phyloP scores from a whole-genome alignment of 192 early-diverging fungal species.

The Rhizophagus clarus region DNA sequence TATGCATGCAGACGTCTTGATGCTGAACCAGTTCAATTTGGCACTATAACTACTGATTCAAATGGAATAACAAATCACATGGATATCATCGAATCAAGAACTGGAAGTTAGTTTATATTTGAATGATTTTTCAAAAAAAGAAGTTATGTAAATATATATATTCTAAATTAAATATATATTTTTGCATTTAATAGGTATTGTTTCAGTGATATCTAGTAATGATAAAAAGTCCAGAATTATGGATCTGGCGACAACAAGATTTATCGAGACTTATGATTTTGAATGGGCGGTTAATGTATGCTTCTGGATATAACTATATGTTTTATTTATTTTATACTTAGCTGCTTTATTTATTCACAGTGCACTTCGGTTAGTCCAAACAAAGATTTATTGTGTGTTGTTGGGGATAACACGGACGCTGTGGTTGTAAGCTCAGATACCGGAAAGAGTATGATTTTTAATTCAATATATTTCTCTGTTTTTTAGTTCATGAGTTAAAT shows the following conservation, averaged over 20 bases:
- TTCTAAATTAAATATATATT: background rate
- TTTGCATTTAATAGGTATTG: constrained; percentile 29
- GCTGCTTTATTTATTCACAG: constrained; percentile 34
- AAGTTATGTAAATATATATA: no score
- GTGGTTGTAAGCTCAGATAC: constrained; percentile 48
- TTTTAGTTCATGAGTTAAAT: background rate
- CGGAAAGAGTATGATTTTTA: constrained; percentile 44
- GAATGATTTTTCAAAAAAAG: background rate
- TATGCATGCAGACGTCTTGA: constrained; percentile 38
- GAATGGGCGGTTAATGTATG: constrained; percentile 63
- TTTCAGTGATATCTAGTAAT: constrained; percentile 60
- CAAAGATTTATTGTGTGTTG: constrained; percentile 57
- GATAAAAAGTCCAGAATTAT: constrained; percentile 52
- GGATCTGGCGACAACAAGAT: constrained; percentile 44
- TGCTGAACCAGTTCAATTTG: constrained; percentile 32
- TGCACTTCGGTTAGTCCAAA: constrained; percentile 61
- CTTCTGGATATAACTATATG: background rate
- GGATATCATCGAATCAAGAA: constrained; percentile 47
- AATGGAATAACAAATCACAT: constrained; percentile 68
- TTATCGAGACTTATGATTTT: constrained; percentile 44
- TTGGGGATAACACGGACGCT: constrained; percentile 55
- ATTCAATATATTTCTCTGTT: no score
- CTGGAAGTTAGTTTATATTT: constrained; percentile 38
- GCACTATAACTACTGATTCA: constrained; percentile 42
- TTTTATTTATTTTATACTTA: background rate